Evolutionary conservation across 225 moss, liverwort and hornwort genomes (phyloP), one percentile per base, ranked within the genome.

Genomic region (Pleurozium schreberi): DNA sequence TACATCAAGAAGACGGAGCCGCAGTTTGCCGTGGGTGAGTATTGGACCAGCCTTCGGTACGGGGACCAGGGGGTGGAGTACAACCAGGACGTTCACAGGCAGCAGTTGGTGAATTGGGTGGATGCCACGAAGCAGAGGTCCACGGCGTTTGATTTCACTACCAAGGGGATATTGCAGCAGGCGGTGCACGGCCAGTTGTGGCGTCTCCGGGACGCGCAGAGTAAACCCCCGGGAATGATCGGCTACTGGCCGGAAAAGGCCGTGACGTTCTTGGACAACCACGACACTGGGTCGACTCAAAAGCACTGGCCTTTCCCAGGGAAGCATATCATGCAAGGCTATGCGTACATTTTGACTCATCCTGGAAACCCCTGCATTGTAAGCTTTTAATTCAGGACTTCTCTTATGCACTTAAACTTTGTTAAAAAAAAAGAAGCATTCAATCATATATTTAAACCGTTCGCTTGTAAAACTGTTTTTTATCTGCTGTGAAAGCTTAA

Each of bases 321-420:
- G 8, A 91, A 96, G 40, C 95, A 95, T 69, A 88, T 97, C 57
- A 93, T 99, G 96, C 95, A 95, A 88, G 97, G 97, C 84, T 97
- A 99, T 55, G 98, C 96, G 15, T 99, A 99, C 63, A 97, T 99
- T 60, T 85, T 99, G 22, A 97, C 98, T 5, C 98, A 99, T 81
- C 94, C 96, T 4, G 97, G 98, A 31, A 90, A 93, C 59, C 98
- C 98, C 7, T 98, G 97, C 87, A 93, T 98, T 70, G 98, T 98
- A 92, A 96, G 95, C 67, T 27, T 66, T 75, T 38, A 1, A 5
- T 25, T 60, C 60, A 25, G 19, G 18, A n/a, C n/a, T 63, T 82
- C 57, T 63, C 14, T 21, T 43, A 18, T 36, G 52, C 52, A 34
- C 76, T 36, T 52, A 2, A 49, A 19, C 20, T 52, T 76, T 36